phyloP scores from a whole-genome alignment of 2,329 filamentous ascomycete genomes.

The Cryphonectria carpinicola region DNA sequence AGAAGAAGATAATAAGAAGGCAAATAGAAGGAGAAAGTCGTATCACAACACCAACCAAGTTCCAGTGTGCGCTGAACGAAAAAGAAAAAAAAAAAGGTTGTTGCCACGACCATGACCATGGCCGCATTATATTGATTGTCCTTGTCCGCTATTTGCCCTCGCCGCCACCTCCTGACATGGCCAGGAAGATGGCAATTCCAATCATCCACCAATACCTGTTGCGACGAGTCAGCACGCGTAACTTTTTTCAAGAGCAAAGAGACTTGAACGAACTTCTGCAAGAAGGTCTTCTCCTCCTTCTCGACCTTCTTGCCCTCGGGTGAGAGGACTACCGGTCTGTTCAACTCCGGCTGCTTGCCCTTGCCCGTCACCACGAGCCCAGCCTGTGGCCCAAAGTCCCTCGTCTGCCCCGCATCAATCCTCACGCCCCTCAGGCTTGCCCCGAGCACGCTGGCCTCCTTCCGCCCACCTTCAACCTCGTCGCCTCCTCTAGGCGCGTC shows the following conservation, averaged over 20 bases:
- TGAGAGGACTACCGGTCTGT: slow-evolving; percentile 65
- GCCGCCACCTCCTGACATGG: slow-evolving; percentile 56
- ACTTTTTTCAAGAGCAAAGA: not conserved
- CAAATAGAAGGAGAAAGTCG: not conserved
- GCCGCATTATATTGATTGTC: slow-evolving; percentile 16
- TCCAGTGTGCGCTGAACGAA: not conserved
- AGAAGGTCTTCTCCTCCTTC: slow-evolving; percentile 63
- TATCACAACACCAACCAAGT: not conserved
- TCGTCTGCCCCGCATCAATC: slow-evolving; percentile 67
- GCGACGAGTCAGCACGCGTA: slow-evolving; percentile 19
- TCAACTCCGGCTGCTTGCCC: slow-evolving; percentile 63
- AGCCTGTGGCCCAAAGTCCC: slow-evolving; percentile 67
- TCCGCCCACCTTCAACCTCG: slow-evolving; percentile 10
- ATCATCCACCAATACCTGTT: slow-evolving; percentile 70
- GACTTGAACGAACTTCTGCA: slow-evolving; percentile 63
- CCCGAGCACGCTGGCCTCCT: slow-evolving; percentile 50
- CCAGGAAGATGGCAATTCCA: slow-evolving; percentile 56
- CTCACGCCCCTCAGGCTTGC: slow-evolving; percentile 58
- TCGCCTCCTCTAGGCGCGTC: slow-evolving; percentile 38
- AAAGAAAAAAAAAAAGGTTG: too few species aligned
- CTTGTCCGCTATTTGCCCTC: slow-evolving; percentile 51
- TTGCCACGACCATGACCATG: not conserved
- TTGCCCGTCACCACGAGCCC: slow-evolving; percentile 50
- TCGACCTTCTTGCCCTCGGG: slow-evolving; percentile 62
- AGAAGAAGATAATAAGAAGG: not conserved